Evolutionary conservation across 257 asterid species (phyloP).

Genomic region (Leonotis leonurus): DNA sequence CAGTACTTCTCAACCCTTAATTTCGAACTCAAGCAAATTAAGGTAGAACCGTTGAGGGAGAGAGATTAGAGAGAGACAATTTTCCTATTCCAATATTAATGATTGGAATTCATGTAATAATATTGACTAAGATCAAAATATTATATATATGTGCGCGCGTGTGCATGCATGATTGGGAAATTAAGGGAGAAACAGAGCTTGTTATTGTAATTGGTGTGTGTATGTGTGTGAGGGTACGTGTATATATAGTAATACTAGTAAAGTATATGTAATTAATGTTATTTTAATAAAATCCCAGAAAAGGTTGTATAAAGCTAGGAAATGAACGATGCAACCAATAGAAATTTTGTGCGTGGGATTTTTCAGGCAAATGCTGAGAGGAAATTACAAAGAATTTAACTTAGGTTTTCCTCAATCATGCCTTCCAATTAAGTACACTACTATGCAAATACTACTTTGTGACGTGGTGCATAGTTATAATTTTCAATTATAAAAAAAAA

Average conservation of each 20-base stretch:
- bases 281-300: slow-evolving; percentile 1
- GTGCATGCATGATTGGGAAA: too few species aligned
- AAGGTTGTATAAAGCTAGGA: slow-evolving; percentile 15
- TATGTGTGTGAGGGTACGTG: too few species aligned
- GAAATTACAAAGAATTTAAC: slow-evolving; percentile 13
- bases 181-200: background rate
- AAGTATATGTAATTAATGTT: background rate
- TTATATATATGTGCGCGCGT: too few species aligned
- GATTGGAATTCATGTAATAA: too few species aligned
- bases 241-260: slow-evolving; percentile 10
- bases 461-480: slow-evolving; percentile 23
- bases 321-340: slow-evolving; percentile 24
- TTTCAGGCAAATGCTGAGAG: background rate
- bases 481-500: background rate
- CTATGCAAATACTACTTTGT: slow-evolving; percentile 10
- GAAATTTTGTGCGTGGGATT: slow-evolving; percentile 1
- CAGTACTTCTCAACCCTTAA: slow-evolving; percentile 18
- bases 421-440: slow-evolving; percentile 6
- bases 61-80: slow-evolving; percentile 28
- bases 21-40: background rate
- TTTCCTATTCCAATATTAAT: background rate
- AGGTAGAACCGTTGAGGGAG: slow-evolving; percentile 35
- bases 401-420: slow-evolving; percentile 7
- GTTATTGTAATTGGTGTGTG: background rate
- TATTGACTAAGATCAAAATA: too few species aligned